Conservation (phyloP, 139 green algal species). For the Picochlorum costavermella region DNA sequence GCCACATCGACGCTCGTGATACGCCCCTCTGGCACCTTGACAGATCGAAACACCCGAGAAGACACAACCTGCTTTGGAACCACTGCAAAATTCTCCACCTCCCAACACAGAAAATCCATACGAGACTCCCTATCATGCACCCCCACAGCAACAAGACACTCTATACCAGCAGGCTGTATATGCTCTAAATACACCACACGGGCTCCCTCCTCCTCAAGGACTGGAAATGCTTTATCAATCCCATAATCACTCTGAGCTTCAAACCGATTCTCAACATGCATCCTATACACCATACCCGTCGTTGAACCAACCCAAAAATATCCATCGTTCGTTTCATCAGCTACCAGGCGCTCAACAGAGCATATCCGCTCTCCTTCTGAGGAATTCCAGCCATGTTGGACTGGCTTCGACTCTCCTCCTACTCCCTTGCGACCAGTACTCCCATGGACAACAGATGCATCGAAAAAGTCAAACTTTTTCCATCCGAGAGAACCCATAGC, state of each 20-base stretch:
- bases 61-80: neutral
- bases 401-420: too few species aligned
- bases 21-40: conserved; percentile 13
- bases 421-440: conserved; percentile 8
- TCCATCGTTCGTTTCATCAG: neutral
- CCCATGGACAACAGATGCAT: conserved; percentile 25
- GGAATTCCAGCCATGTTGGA: too few species aligned
- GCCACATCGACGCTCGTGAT: neutral
- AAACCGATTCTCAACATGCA: neutral
- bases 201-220: neutral
- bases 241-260: neutral
- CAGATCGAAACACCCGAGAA: neutral
- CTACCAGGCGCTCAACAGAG: too few species aligned
- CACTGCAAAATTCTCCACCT: neutral
- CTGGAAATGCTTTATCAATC: neutral
- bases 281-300: neutral
- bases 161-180: neutral
- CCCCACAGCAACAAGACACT: conserved; percentile 19
- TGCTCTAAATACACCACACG: neutral
- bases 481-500: conserved; percentile 42
- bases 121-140: conserved; percentile 13
- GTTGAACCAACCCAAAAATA: conserved; percentile 1
- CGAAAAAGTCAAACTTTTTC: conserved; percentile 69
- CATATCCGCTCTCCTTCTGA: too few species aligned
- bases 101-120: conserved; percentile 14